Conservation (phyloP, 306 rosid genomes). For the Pachyrhizus erosus region DNA sequence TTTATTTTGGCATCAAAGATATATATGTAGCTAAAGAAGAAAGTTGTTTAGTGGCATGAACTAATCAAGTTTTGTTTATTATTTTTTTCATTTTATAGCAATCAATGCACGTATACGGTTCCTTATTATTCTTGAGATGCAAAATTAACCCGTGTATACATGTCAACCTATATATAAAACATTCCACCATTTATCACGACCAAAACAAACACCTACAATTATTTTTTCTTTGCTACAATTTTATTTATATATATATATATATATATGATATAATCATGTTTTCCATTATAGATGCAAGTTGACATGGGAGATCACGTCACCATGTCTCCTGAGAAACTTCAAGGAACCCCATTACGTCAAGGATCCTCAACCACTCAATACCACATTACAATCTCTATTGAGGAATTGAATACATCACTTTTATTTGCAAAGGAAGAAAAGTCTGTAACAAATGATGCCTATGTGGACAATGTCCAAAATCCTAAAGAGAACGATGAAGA, state of each 20-base stretch:
- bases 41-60: background rate
- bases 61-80: background rate
- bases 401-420: background rate
- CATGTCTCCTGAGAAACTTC: background rate
- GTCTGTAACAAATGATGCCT: background rate
- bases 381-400: slow-evolving; percentile 16
- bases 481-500: background rate
- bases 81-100: background rate
- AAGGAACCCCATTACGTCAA: background rate
- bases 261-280: background rate
- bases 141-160: background rate
- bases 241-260: background rate
- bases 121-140: background rate
- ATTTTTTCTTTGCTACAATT: background rate
- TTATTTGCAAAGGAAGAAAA: background rate
- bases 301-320: background rate
- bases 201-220: background rate
- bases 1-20: background rate
- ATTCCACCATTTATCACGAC: background rate
- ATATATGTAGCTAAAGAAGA: background rate
- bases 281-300: slow-evolving; percentile 8
- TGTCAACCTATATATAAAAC: background rate
- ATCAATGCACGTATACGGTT: background rate
- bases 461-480: background rate
- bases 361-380: background rate